A percentile compares a stretch with the other conserved stretches of the same genome.
phyloP scores from a whole-genome alignment of 345 rosid genomes.

The Moricandia arvensis region DNA sequence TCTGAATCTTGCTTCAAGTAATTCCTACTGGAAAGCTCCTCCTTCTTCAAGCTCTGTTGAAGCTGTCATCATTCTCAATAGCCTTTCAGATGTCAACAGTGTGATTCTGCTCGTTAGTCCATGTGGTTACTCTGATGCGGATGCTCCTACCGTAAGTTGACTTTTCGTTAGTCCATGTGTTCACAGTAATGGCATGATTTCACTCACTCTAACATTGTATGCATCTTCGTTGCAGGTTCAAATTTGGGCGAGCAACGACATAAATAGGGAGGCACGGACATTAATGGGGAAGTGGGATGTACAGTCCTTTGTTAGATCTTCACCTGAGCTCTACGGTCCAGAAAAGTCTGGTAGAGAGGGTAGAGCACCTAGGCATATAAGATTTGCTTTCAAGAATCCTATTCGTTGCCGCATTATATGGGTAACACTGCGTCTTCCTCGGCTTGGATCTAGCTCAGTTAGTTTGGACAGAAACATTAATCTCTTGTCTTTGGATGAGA shows the following conservation, averaged over 20 bases:
- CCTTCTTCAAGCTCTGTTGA: constrained; percentile 55
- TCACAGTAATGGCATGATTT: constrained; percentile 6
- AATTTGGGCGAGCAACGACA: constrained; percentile 91
- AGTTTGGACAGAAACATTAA: constrained; percentile 64
- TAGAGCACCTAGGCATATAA: constrained; percentile 77
- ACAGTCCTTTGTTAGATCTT: constrained; percentile 61
- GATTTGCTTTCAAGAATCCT: constrained; percentile 67
- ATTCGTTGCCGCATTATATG: constrained; percentile 88
- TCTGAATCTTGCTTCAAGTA: constrained; percentile 46
- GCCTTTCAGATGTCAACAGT: constrained; percentile 76
- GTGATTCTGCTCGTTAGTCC: constrained; percentile 84
- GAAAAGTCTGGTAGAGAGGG: constrained; percentile 51
- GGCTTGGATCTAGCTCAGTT: constrained; percentile 83
- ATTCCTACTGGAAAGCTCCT: constrained; percentile 91
- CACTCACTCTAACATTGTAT: constrained; percentile 9
- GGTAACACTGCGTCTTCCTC: constrained; percentile 70
- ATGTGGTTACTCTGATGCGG: constrained; percentile 85
- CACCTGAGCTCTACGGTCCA: constrained; percentile 72
- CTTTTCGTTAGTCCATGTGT: too few species aligned
- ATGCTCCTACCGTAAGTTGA: constrained; percentile 71
- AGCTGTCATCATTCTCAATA: constrained; percentile 64
- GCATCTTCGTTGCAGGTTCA: constrained; percentile 56
- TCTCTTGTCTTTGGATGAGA: constrained; percentile 79
- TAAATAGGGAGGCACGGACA: constrained; percentile 78
- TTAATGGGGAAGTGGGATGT: constrained; percentile 94